Conservation (phyloP, 2,329 filamentous ascomycete species). For the Fusarium guadeloupense region DNA sequence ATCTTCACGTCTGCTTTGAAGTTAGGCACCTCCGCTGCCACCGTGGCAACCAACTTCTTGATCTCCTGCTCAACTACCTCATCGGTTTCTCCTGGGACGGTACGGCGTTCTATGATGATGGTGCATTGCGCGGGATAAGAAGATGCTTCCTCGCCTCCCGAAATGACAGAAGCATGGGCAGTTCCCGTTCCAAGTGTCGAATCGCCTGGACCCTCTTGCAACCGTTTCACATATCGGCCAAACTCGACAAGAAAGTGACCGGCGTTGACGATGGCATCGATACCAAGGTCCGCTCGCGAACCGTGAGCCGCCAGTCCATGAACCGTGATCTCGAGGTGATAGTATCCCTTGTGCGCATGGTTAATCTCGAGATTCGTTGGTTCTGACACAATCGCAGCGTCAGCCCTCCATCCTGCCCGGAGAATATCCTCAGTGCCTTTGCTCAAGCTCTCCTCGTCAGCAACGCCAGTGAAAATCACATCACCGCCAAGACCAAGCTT, state of each 20-base stretch:
- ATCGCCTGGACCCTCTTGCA: slow-evolving; percentile 46
- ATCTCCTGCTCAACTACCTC: slow-evolving; percentile 52
- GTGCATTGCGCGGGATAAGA: slow-evolving; percentile 62
- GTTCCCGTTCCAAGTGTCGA: slow-evolving; percentile 50
- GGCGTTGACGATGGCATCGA: slow-evolving; percentile 60
- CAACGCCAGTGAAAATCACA: slow-evolving; percentile 62
- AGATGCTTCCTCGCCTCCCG: slow-evolving; percentile 61
- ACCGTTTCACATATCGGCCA: slow-evolving; percentile 51
- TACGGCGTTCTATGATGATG: slow-evolving; percentile 59
- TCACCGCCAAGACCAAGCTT: slow-evolving; percentile 55
- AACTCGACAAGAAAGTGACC: slow-evolving; percentile 58
- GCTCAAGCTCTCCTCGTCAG: slow-evolving; percentile 62
- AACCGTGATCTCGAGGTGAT: slow-evolving; percentile 55
- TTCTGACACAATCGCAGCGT: slow-evolving; percentile 61
- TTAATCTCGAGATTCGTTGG: slow-evolving; percentile 55
- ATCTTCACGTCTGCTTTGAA: slow-evolving; percentile 54
- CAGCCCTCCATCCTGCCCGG: slow-evolving; percentile 61
- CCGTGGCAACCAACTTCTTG: slow-evolving; percentile 46
- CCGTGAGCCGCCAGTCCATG: slow-evolving; percentile 55
- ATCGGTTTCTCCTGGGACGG: slow-evolving; percentile 54
- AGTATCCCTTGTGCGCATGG: slow-evolving; percentile 61
- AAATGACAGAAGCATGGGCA: slow-evolving; percentile 59
- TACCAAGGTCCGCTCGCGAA: slow-evolving; percentile 54
- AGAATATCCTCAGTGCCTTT: slow-evolving; percentile 62
- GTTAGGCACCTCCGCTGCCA: slow-evolving; percentile 45